Evolutionary conservation across 2,329 filamentous ascomycete genomes (phyloP).

Genomic region (Sporothrix phasma): DNA sequence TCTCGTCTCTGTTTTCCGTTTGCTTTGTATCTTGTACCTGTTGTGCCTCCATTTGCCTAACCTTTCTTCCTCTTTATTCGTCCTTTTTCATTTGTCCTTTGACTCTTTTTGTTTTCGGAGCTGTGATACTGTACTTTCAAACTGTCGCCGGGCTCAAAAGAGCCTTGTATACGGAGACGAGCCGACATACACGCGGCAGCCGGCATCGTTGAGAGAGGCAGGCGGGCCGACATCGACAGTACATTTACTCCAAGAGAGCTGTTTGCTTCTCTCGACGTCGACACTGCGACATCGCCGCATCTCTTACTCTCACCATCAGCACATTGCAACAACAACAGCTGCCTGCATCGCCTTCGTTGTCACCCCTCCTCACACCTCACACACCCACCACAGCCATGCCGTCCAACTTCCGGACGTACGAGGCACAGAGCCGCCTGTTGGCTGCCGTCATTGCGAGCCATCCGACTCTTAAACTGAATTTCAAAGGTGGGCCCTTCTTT

Average conservation of each 20-base stretch:
- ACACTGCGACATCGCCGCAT: neutral
- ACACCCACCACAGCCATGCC: slow-evolving; percentile 28
- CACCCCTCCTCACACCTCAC: neutral
- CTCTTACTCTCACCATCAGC: neutral
- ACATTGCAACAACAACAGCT: neutral
- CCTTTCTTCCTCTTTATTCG: neutral
- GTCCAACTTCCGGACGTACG: slow-evolving; percentile 50
- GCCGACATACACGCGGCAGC: neutral
- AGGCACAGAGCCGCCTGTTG: slow-evolving; percentile 49
- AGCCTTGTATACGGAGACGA: neutral
- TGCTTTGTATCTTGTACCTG: neutral
- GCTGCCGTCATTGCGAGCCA: slow-evolving; percentile 51
- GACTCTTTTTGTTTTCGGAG: neutral
- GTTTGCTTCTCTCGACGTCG: neutral
- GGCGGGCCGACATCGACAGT: neutral
- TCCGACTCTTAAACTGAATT: slow-evolving; percentile 46
- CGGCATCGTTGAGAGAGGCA: neutral
- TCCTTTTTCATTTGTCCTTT: neutral
- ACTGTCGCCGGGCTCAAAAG: neutral
- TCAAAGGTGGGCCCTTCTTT: slow-evolving; percentile 41
- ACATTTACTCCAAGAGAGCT: neutral
- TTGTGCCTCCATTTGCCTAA: neutral
- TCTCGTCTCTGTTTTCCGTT: neutral
- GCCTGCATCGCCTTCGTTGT: neutral
- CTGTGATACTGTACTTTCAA: neutral